These are phyloP conservation scores for Elasticomyces elasticus DNA, from an alignment of 495 filamentous ascomycete genomes.

Conservation along the genomic window DNA sequence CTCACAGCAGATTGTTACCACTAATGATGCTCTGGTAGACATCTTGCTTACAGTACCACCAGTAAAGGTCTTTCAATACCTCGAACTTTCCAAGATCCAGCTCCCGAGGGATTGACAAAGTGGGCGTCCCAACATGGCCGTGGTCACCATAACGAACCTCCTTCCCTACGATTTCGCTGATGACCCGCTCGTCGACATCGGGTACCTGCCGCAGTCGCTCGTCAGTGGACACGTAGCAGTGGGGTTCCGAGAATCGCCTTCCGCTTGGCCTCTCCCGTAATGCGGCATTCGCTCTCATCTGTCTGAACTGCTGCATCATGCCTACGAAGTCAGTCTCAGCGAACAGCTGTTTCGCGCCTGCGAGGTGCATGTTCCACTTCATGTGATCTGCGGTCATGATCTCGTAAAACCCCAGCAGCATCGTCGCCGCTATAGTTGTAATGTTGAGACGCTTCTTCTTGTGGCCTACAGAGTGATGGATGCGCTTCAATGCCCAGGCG, in stretches of 20 bases:
- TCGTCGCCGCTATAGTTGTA: conserved; percentile 74
- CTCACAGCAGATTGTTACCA: conserved; percentile 75
- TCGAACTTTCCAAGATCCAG: conserved; percentile 48
- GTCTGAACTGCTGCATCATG: conserved; percentile 60
- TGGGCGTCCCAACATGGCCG: conserved; percentile 19
- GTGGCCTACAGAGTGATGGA: conserved; percentile 64
- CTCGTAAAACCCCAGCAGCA: conserved; percentile 89
- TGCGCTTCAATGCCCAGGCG: conserved; percentile 66
- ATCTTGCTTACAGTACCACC: conserved; percentile 96
- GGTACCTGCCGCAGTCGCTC: conserved; percentile 21
- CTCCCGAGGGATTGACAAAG: conserved; percentile 7
- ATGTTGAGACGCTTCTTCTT: conserved; percentile 62
- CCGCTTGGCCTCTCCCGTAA: conserved; percentile 3
- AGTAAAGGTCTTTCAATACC: conserved; percentile 78
- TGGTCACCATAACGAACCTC: conserved; percentile 30
- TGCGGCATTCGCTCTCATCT: conserved; percentile 39
- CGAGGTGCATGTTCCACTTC: conserved; percentile 89
- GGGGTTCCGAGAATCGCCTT: not conserved
- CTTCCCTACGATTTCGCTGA: conserved; percentile 29
- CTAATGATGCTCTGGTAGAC: conserved; percentile 83
- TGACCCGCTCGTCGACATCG: conserved; percentile 28
- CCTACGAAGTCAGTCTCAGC: conserved; percentile 69
- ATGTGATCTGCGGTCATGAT: conserved; percentile 89
- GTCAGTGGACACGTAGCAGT: conserved; percentile 3
- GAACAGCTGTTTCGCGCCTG: conserved; percentile 72